Base-by-base conservation (phyloP, 1,139 yeast genomes). In the Saccharomyces hybrid region DNA sequence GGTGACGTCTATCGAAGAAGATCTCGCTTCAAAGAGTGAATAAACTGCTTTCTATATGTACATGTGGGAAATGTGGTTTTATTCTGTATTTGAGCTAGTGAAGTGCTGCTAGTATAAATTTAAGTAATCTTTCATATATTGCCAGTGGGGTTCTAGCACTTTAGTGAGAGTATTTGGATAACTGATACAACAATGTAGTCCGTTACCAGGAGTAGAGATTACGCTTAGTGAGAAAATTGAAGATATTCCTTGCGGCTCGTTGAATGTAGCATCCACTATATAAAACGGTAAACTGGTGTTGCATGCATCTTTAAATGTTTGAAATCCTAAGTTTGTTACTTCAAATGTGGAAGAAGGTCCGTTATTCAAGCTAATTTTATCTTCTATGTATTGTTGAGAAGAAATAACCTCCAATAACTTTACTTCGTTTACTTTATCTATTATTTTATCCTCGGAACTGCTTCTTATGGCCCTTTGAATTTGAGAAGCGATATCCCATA, bases 251-350 rank as follows among this genome's bases (percentile, higher is more conserved):
- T 65, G 69, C 1, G 70, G 70, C 51, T 61, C 62, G 47, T 63
- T 60, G 52, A 68, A 68, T n/a, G 54, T 31, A 2, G 67, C 66
- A 52, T 67, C 65, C 25, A 55, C 55, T 1, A 67, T 63, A 23
- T 51, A 26, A 49, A 56, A 67, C 11, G 29, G 34, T 3, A 50
- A 41, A 7, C 49, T 32, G 19, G 54, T 51, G 11, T 53, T 52
- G 16, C 31, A 48, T 2, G 52, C 50, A 11, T 47, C 49, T 9
- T 46, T 49, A 51, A 66, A 66, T 2, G 57, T 48, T 31, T 64
- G 65, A 19, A 57, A 54, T 0, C 71, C 71, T 7, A 67, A 46
- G 54, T 68, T 68, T 2, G 70, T 62, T 7, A 68, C 55, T 58
- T 68, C 71, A 54, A 68, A 67, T 1, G 70, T 62, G 6, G 61